A percentile compares a stretch with the other conserved stretches of the same genome.
phyloP scores from a whole-genome alignment of 345 rosid genomes.

The Euclidium syriacum region DNA sequence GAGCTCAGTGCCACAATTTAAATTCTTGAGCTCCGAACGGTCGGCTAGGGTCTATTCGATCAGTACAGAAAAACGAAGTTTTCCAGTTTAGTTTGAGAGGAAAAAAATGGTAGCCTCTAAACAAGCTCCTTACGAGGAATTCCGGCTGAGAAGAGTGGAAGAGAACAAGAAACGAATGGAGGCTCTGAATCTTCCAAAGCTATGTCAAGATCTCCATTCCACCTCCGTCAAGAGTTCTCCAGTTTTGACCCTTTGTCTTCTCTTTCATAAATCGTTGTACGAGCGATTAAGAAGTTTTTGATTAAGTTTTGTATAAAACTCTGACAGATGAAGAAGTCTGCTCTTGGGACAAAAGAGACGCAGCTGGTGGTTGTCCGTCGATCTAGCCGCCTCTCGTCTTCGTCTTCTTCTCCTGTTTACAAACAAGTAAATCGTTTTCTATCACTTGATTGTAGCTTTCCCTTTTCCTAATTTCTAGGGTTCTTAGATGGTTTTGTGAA shows the following conservation, averaged over 20 bases:
- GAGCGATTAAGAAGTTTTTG: not conserved
- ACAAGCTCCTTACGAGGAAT: slow-evolving; percentile 51
- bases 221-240: slow-evolving; percentile 43
- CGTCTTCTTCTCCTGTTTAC: slow-evolving; percentile 46
- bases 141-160: slow-evolving; percentile 51
- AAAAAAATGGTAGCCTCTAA: slow-evolving; percentile 39
- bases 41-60: not conserved
- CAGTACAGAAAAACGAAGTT: not conserved
- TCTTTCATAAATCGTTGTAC: not conserved
- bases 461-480: not conserved
- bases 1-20: not conserved
- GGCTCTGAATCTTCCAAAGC: slow-evolving; percentile 61
- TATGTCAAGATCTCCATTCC: slow-evolving; percentile 45
- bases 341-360: slow-evolving; percentile 32
- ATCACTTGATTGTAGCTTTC: not conserved
- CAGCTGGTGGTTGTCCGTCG: slow-evolving; percentile 55
- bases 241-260: slow-evolving; percentile 17
- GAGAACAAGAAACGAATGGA: slow-evolving; percentile 88
- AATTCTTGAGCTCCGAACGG: slow-evolving; percentile 26
- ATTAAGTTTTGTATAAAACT: not conserved
- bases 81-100: not conserved
- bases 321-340: slow-evolving; percentile 42
- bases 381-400: slow-evolving; percentile 54
- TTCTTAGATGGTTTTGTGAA: slow-evolving; percentile 3
- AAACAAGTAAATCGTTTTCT: slow-evolving; percentile 40